Conservation (phyloP, 495 filamentous ascomycete genomes). For the Penicillium crystallinum region DNA sequence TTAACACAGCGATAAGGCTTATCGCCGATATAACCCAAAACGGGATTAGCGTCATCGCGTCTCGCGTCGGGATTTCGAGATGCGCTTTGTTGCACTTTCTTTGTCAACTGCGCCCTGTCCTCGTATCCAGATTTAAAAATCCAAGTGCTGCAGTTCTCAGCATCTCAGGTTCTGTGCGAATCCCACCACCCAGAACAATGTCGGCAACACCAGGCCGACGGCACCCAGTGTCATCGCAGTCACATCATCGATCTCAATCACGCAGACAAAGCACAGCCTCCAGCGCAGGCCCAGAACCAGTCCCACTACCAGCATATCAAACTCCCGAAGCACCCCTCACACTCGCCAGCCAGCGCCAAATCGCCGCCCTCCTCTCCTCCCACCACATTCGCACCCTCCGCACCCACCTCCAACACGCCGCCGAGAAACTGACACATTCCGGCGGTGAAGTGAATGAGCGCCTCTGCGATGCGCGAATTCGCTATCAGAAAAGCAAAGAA, state of each 20-base stretch:
- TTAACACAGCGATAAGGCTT: conserved; percentile 19
- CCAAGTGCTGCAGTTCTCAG: not conserved
- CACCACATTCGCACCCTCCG: conserved; percentile 29
- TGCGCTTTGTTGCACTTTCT: conserved; percentile 6
- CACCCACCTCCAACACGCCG: conserved; percentile 32
- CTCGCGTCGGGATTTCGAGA: conserved; percentile 23
- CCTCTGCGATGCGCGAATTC: conserved; percentile 28
- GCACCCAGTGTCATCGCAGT: conserved; percentile 12
- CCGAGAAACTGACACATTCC: conserved; percentile 34
- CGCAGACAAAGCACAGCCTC: not conserved
- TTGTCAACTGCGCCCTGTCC: not conserved
- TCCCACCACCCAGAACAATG: not conserved
- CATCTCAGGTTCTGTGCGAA: not conserved
- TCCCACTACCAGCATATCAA: conserved; percentile 55
- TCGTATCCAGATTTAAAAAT: not conserved
- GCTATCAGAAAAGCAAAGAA: conserved; percentile 29
- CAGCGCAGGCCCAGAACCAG: conserved; percentile 3
- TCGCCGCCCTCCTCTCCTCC: conserved; percentile 29
- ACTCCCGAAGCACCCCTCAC: conserved; percentile 48
- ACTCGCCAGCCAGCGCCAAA: conserved; percentile 24
- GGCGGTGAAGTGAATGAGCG: conserved; percentile 47
- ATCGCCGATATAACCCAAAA: conserved; percentile 26
- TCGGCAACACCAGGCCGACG: conserved; percentile 19
- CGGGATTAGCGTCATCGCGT: conserved; percentile 33
- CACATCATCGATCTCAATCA: conserved; percentile 10